phyloP scores from a whole-genome alignment of 306 rosid genomes.

The Malus sieversii region DNA sequence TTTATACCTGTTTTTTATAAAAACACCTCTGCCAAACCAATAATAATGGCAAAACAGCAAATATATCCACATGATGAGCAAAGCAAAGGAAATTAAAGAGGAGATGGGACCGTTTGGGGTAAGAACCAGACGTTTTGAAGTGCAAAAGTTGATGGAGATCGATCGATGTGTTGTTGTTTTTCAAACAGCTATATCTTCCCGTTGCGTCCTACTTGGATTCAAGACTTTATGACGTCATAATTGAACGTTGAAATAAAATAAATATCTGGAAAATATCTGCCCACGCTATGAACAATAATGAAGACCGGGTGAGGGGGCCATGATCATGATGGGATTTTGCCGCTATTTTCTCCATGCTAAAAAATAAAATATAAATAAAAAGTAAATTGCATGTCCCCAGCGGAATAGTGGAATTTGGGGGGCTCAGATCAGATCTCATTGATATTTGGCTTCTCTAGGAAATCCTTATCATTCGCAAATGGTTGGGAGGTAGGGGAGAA shows the following conservation, averaged over 20 bases:
- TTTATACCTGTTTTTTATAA: no score
- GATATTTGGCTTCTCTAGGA: neutral
- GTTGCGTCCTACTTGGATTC: neutral
- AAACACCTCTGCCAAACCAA: no score
- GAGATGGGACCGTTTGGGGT: slow-evolving; percentile 12
- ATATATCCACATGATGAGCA: neutral
- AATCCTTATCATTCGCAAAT: no score
- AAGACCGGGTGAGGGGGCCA: slow-evolving; percentile 6
- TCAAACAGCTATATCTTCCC: neutral
- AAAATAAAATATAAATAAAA: neutral
- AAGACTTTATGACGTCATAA: neutral
- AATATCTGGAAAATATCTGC: neutral
- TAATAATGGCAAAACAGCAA: neutral
- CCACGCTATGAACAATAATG: slow-evolving; percentile 14
- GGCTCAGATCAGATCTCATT: neutral
- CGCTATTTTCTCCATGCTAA: neutral
- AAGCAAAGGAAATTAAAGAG: neutral
- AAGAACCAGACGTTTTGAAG: neutral
- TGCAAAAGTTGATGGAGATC: neutral
- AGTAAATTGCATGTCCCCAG: neutral
- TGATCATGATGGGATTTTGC: slow-evolving; percentile 1
- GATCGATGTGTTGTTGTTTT: slow-evolving; percentile 3
- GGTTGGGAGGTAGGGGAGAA: no score
- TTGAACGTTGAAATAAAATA: neutral
- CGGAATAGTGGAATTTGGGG: slow-evolving; percentile 11